phyloP scores from a whole-genome alignment of 495 filamentous ascomycete genomes.

The Pseudomonodictys pantanalensis region DNA sequence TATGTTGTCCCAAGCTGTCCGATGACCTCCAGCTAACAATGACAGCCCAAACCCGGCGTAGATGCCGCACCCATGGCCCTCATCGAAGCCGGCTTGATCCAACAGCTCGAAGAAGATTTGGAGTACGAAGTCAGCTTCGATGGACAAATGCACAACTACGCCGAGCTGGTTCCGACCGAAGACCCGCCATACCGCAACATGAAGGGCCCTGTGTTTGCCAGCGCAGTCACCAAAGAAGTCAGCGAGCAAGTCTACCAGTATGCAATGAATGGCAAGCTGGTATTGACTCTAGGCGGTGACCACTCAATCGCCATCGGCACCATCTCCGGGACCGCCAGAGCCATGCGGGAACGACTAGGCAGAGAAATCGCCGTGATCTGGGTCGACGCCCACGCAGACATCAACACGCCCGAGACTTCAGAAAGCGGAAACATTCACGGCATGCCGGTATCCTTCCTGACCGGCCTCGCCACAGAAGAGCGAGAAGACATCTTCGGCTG shows the following conservation, averaged over 20 bases:
- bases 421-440: conserved; percentile 94
- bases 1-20: conserved; percentile 40
- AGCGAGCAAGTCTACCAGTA: conserved; percentile 84
- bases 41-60: conserved; percentile 82
- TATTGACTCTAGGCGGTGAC: conserved; percentile 91
- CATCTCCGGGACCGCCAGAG: conserved; percentile 78
- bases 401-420: conserved; percentile 91
- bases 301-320: conserved; percentile 96
- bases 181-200: conserved; percentile 83
- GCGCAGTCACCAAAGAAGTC: conserved; percentile 77
- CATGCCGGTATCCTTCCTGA: conserved; percentile 94
- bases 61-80: conserved; percentile 90
- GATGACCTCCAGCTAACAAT: neutral
- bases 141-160: conserved; percentile 77
- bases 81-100: conserved; percentile 82
- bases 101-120: conserved; percentile 78
- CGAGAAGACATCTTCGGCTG: conserved; percentile 78
- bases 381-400: conserved; percentile 97
- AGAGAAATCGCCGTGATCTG: conserved; percentile 91
- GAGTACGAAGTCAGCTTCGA: conserved; percentile 86
- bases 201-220: conserved; percentile 89
- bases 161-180: conserved; percentile 64
- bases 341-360: conserved; percentile 73
- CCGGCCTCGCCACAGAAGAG: conserved; percentile 73
- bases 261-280: conserved; percentile 78